These are phyloP conservation scores for Chlamydomonas sphaeroides DNA, from an alignment of 139 green algal genomes.

Conservation along the genomic window DNA sequence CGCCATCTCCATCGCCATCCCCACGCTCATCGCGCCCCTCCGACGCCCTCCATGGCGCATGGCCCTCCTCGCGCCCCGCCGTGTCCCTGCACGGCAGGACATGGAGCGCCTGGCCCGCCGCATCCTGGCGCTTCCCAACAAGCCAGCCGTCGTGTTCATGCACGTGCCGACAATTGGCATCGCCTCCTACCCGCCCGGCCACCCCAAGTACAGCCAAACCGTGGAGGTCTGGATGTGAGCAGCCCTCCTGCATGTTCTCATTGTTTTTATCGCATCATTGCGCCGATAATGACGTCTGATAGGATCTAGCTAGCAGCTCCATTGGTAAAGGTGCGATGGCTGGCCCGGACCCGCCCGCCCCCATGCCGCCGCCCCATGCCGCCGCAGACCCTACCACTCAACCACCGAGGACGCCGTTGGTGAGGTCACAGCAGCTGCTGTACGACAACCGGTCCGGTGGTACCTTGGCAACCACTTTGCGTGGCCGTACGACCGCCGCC, in stretches of 20 bases:
- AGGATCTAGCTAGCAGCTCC: background rate
- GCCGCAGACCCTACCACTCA: background rate
- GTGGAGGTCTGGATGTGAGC: too few species aligned
- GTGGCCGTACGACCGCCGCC: background rate
- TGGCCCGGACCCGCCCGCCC: too few species aligned
- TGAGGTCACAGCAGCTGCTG: background rate
- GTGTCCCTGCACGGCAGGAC: background rate
- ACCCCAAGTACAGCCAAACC: too few species aligned
- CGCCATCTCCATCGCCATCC: too few species aligned
- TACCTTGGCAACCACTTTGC: background rate
- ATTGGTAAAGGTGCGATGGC: too few species aligned
- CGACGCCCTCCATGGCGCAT: too few species aligned
- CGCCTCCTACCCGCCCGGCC: slow-evolving; percentile 1
- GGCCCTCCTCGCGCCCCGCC: background rate
- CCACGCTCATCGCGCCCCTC: too few species aligned
- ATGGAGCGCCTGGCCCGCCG: slow-evolving; percentile 30
- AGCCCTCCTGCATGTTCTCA: background rate
- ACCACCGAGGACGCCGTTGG: slow-evolving; percentile 18
- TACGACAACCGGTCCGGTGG: background rate
- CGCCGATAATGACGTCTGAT: background rate
- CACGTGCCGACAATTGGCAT: background rate
- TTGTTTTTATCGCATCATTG: background rate
- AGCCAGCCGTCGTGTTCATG: slow-evolving; percentile 30
- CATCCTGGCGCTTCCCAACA: slow-evolving; percentile 8
- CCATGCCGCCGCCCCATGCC: background rate